Evolutionary conservation across 352 stramenopile genomes (phyloP).

Genomic region (Plasmopara muralis): DNA sequence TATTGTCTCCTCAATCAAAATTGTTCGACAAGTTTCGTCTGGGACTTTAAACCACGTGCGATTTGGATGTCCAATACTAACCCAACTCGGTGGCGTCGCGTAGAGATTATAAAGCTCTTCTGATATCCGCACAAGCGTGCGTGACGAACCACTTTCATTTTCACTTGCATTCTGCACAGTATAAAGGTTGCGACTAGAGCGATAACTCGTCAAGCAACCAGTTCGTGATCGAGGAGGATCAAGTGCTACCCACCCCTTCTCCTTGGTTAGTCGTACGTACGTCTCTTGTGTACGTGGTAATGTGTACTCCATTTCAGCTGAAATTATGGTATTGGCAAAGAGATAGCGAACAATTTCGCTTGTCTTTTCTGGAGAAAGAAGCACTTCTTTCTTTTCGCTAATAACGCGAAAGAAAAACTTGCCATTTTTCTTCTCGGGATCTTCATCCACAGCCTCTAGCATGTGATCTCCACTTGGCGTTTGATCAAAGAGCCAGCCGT

Average conservation of each 20-base stretch:
- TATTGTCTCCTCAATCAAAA: slow-evolving; percentile 68
- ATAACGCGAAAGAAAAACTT: slow-evolving; percentile 80
- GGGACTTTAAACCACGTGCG: slow-evolving; percentile 81
- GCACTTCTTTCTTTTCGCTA: slow-evolving; percentile 58
- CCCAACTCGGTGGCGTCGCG: slow-evolving; percentile 66
- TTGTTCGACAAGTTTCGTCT: slow-evolving; percentile 49
- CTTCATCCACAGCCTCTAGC: slow-evolving; percentile 61
- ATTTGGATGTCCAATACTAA: slow-evolving; percentile 70
- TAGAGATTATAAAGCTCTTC: slow-evolving; percentile 79
- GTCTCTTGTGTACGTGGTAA: slow-evolving; percentile 62
- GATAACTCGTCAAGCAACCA: slow-evolving; percentile 15
- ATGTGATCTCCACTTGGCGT: slow-evolving; percentile 60
- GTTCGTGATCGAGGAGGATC: slow-evolving; percentile 28
- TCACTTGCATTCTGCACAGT: slow-evolving; percentile 14
- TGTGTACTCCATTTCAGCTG: slow-evolving; percentile 78
- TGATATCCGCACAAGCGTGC: slow-evolving; percentile 56
- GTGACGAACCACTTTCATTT: slow-evolving; percentile 11
- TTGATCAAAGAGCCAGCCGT: slow-evolving; percentile 66
- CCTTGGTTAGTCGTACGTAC: slow-evolving; percentile 66
- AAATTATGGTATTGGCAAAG: slow-evolving; percentile 63
- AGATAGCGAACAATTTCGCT: slow-evolving; percentile 60
- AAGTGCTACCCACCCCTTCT: slow-evolving; percentile 72
- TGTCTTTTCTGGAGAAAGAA: slow-evolving; percentile 63
- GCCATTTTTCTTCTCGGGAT: slow-evolving; percentile 71
- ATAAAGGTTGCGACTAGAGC: slow-evolving; percentile 21